These are phyloP conservation scores for Xenoacremonium recifei DNA, from an alignment of 2,329 filamentous ascomycete species.

Conservation along the genomic window DNA sequence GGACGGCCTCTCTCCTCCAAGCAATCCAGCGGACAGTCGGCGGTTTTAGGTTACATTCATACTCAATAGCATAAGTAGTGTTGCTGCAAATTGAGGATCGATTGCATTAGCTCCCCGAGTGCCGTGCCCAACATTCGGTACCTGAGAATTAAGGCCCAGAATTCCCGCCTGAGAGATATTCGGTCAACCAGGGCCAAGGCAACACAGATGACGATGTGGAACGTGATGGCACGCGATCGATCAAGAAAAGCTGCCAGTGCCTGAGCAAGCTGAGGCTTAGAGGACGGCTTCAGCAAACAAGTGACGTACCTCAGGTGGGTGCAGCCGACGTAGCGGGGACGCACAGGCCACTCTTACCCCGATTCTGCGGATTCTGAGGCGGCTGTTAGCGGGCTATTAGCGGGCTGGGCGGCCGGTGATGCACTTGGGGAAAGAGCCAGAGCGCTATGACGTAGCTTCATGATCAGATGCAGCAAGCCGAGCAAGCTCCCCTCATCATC, in stretches of 20 bases:
- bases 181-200: constrained; percentile 7
- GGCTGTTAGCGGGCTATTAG: too few relatives aligned
- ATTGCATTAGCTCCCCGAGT: too few relatives aligned
- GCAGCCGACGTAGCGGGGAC: not conserved
- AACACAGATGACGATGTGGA: constrained; percentile 6
- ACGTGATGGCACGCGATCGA: constrained; percentile 17
- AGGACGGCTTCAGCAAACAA: constrained; percentile 5
- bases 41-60: too few relatives aligned
- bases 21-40: too few relatives aligned
- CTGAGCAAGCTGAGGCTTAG: constrained; percentile 2
- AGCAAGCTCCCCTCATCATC: constrained; percentile 16
- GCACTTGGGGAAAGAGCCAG: not conserved
- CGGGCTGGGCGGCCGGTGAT: not conserved
- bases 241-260: constrained; percentile 4
- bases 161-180: constrained; percentile 1
- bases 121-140: too few relatives aligned
- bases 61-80: too few relatives aligned
- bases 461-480: constrained; percentile 1
- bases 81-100: too few relatives aligned
- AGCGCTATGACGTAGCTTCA: constrained; percentile 24
- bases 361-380: not conserved
- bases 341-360: not conserved
- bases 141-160: too few relatives aligned
- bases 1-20: too few relatives aligned
- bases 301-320: constrained; percentile 24